phyloP scores from a whole-genome alignment of 306 rosid genomes.

The Vigna radiata region DNA sequence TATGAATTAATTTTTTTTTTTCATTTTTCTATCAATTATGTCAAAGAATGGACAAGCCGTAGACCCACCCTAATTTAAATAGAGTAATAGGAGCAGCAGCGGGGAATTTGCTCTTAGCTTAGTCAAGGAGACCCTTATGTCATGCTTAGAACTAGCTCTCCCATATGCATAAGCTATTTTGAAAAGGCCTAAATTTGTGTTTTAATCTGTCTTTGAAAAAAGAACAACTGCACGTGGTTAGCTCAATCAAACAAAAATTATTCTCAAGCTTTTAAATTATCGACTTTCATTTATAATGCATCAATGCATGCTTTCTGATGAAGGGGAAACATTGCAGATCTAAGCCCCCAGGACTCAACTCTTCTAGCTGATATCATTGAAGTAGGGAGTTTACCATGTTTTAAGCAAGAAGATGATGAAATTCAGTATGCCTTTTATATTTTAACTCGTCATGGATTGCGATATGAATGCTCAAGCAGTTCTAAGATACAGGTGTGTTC shows the following conservation, averaged over 20 bases:
- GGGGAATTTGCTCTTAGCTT: slow-evolving; percentile 12
- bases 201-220: slow-evolving; percentile 9
- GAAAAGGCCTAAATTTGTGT: slow-evolving; percentile 6
- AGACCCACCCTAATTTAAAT: slow-evolving; percentile 18
- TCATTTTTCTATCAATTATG: not conserved
- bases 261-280: slow-evolving; percentile 38
- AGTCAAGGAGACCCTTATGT: slow-evolving; percentile 5
- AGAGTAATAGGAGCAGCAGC: too few species aligned
- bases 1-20: too few species aligned
- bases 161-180: slow-evolving; percentile 23
- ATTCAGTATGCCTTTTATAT: slow-evolving; percentile 72
- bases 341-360: slow-evolving; percentile 56
- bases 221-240: slow-evolving; percentile 22
- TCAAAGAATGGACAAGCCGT: not conserved
- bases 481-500: slow-evolving; percentile 61
- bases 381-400: slow-evolving; percentile 67
- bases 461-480: slow-evolving; percentile 85
- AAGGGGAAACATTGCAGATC: slow-evolving; percentile 44
- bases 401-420: slow-evolving; percentile 67
- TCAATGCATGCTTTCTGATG: slow-evolving; percentile 33
- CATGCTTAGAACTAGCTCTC: slow-evolving; percentile 22
- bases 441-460: slow-evolving; percentile 74
- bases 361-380: slow-evolving; percentile 69
- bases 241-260: slow-evolving; percentile 25
- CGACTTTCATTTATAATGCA: slow-evolving; percentile 16